A percentile compares a stretch with the other conserved stretches of the same genome.
phyloP scores from a whole-genome alignment of 345 rosid genomes.

The Salix arbutifolia region DNA sequence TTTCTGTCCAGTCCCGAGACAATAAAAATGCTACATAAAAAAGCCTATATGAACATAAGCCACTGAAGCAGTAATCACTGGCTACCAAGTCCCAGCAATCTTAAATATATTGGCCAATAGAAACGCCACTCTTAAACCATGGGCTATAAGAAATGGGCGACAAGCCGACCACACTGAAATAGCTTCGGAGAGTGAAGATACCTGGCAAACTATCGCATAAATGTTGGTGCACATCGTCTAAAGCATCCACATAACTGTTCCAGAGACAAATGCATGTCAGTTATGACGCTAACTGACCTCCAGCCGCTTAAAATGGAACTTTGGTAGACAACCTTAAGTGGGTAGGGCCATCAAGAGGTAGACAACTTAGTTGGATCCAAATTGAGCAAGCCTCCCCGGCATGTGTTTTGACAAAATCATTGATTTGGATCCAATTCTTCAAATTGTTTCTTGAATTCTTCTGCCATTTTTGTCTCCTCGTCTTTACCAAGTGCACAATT shows the following conservation, averaged over 20 bases:
- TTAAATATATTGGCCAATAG: too few species aligned
- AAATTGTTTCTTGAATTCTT: conserved; percentile 62
- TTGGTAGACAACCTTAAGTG: not conserved
- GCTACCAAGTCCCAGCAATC: too few species aligned
- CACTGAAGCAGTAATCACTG: too few species aligned
- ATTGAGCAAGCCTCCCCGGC: too few species aligned
- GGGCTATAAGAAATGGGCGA: not conserved
- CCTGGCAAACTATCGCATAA: not conserved
- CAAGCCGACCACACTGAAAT: not conserved
- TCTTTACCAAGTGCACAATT: conserved; percentile 62
- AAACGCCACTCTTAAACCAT: not conserved
- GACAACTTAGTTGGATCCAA: too few species aligned
- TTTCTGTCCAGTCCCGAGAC: too few species aligned
- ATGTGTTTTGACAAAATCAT: conserved; percentile 18
- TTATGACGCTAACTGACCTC: not conserved
- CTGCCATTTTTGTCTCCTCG: conserved; percentile 58
- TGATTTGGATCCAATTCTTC: conserved; percentile 62
- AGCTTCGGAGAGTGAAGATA: too few species aligned
- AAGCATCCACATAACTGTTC: not conserved
- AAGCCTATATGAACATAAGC: too few species aligned
- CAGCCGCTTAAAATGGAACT: not conserved
- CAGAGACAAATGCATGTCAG: not conserved
- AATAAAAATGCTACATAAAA: too few species aligned
- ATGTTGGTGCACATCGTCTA: not conserved
- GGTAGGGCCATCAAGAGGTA: not conserved